Evolutionary conservation across 495 filamentous ascomycete species (phyloP), one percentile per base, ranked within the genome.

Genomic region (Thozetella sp.): DNA sequence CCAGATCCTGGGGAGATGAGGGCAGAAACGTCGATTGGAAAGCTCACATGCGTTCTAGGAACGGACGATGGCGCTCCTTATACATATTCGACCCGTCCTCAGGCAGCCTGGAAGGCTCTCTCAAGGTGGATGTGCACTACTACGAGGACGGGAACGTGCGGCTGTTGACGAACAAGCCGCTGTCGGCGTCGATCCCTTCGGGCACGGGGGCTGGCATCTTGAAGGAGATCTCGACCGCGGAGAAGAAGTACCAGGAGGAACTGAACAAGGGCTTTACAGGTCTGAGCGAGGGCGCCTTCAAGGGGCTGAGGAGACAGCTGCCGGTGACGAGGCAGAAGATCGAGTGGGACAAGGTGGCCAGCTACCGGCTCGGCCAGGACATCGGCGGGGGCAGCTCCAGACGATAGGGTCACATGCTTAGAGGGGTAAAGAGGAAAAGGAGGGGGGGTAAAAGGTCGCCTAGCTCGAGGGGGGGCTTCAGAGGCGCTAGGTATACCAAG

Each of bases 81-180:
- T 98, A 97, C 78, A 84, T 89, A 71, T 89, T 90, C 75, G 79
- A 81, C 60, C 89, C 89, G 12, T 76, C 86, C 4, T 86, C 76
- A 55, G 84, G 70, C 69, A 82, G 73, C 50, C 77, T 93, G 13
- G 79, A 82, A 12, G 91, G 91, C 55, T 79, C 75, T 55, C 83
- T 93, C 69, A 90, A 90, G 63, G 89, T 93, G 27, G 91, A 95
- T 69, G 94, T 99, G 50, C 96, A 99, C 82, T 99, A 99, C 84
- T 99, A 98, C 81, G 96, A 99, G 76, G 96, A 99, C 75, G 96
- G 96, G 43, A 99, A 99, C 67, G 96, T 99, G 48, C 86, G 95
- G 1, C 83, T 99, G 46, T 82, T 91, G 60, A 97, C 93, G 13
- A 87, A 80, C 64, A 97, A 97, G 79, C 81, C 89, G 3, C 65